These are phyloP conservation scores for Suillus variegatus DNA, from an alignment of 768 basidiomycete genomes.

Conservation along the genomic window DNA sequence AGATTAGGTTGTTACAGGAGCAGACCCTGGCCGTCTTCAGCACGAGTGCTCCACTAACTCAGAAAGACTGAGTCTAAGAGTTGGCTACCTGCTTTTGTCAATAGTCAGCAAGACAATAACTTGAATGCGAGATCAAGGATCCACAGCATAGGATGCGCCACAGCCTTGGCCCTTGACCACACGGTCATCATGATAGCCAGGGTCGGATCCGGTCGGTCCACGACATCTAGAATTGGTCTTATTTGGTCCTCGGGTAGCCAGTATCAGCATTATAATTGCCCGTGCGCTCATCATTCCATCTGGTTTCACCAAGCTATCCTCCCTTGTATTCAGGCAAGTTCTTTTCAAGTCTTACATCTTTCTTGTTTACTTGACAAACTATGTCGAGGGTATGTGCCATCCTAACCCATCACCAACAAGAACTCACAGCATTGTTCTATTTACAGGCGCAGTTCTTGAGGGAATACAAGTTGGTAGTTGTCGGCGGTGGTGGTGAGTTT, in stretches of 20 bases:
- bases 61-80: too few relatives aligned
- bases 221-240: constrained; percentile 21
- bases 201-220: neutral
- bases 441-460: constrained; percentile 82
- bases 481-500: constrained; percentile 89
- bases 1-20: neutral
- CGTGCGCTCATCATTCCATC: constrained; percentile 5
- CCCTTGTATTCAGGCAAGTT: neutral
- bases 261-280: constrained; percentile 15
- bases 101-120: too few relatives aligned
- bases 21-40: neutral
- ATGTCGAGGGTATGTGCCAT: constrained; percentile 33
- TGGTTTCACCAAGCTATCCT: constrained; percentile 1
- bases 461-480: constrained; percentile 98
- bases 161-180: neutral
- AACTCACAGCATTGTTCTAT: constrained; percentile 9
- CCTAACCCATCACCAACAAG: neutral
- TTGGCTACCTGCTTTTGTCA: too few relatives aligned
- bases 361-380: constrained; percentile 11
- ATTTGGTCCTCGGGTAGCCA: constrained; percentile 21
- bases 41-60: neutral
- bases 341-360: neutral
- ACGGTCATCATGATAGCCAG: neutral
- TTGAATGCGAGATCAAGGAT: neutral
- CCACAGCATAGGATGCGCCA: neutral